Base-by-base conservation (phyloP, 176 grass and related monocot genomes). In the Stipa capillata region DNA sequence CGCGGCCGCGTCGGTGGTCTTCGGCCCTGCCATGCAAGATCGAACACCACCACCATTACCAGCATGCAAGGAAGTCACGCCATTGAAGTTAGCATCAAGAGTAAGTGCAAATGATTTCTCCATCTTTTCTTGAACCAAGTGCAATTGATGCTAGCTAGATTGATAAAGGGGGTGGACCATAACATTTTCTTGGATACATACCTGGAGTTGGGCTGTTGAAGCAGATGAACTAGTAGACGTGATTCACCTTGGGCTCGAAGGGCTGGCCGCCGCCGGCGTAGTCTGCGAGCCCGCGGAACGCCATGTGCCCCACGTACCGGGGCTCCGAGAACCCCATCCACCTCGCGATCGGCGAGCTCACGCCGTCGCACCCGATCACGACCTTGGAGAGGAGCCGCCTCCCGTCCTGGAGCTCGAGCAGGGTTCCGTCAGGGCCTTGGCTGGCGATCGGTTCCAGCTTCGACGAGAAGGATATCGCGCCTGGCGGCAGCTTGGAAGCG, bases 211-310 rank as follows among this genome's bases (percentile, higher is more conserved):
- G 43, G 11, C 83, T 94, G 50, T 97, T 97, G 83, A 90, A 97
- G 85, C 91, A 94, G 72, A 97, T 90, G 77, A 97, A 97, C 91
- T 91, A 97, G 84, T 97, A 97, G 45, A 97, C 83, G 84, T 97
- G 92, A 67, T 94, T 97, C 82, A 97, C 89, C 67, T 92, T 90
- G 63, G 91, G 65, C 72, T 88, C 74, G 20, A 90, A 90, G 36
- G 89, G 85, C 25, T 94, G 94, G 1, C 94, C 94, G 37, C 80
- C 91, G 50, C 56, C 81, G 72, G 87, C 79, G 81, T 97, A 94
- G 36, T 68, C 58, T n/a, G 86, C 91, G 47, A 97, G 91, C 4
- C 94, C 94, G 8, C 91, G 91, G 62, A 92, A 94, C 7, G 89
- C 94, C 88, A 82, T 90, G 65, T 97, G 91, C 4, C 94, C 94